Base-by-base conservation (phyloP, 1,139 yeast species). In the Scheffersomyces quercinus region DNA sequence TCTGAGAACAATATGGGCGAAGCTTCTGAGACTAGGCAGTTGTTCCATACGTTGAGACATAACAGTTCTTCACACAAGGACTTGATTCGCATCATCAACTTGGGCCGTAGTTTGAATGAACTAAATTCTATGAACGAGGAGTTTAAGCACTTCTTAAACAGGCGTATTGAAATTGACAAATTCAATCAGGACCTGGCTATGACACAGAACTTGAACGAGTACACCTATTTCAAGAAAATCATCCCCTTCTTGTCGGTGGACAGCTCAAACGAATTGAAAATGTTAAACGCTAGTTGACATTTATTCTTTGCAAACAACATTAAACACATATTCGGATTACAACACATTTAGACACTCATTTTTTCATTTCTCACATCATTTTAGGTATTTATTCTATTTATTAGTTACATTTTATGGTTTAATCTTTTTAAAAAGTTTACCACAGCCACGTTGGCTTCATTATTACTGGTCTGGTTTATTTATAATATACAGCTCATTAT, bases 31-130 rank as follows among this genome's bases (percentile, higher is more conserved):
- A 34, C 32, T 5, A 36, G 35, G 2, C 38, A 37, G 8, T 40
- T 49, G 4, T 49, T 48, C 40, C 28, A 32, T 3, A 38, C 36
- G 12, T 35, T 42, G 14, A 32, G 33, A 8, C 29, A 37, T 5
- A 30, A 35, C 10, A 20, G 41, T 14, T 30, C 29, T 8, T 32
- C 37, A 14, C 31, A 46, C 10, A 45, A 43, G 14, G 44, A 37
- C 4, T 40, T 46, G 9, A 44, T 50, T 28, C 47, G 49, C 15
- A 47, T 53, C 44, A 43, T 46, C 20, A 65, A 78, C 47, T 67
- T 83, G 28, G 91, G 90, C 7, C 74, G 81, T 45, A 72, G 87
- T n/a, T 59, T 86, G 43, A 80, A 81, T 49, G 93, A 86, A 55
- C 82, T 89, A 84, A 75, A 77, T 44, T 42, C 52, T 3, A 62